Evolutionary conservation across 2,329 filamentous ascomycete genomes (phyloP).

Genomic region (Achaetomium macrosporum): DNA sequence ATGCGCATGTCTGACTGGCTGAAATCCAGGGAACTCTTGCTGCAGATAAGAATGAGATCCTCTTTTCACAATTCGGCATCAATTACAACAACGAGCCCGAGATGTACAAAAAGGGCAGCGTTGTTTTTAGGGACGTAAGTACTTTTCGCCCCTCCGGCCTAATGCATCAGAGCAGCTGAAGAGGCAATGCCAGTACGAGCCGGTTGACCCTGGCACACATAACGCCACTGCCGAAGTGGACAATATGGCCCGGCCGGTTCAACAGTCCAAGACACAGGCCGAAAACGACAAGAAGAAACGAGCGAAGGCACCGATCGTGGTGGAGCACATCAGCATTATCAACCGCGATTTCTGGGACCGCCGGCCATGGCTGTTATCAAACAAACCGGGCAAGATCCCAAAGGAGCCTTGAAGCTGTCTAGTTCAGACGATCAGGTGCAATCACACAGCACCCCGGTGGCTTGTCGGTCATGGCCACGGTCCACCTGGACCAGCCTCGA

Average conservation of each 20-base stretch:
- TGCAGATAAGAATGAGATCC: conserved; percentile 89
- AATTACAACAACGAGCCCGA: conserved; percentile 98
- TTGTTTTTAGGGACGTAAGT: conserved; percentile 74
- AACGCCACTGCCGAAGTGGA: conserved; percentile 43
- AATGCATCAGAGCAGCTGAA: background rate
- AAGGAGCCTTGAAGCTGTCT: conserved; percentile 42
- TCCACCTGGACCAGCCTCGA: background rate
- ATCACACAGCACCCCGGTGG: background rate
- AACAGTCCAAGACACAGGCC: conserved; percentile 69
- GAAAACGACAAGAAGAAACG: conserved; percentile 79
- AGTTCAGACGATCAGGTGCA: background rate
- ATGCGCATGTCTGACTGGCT: background rate
- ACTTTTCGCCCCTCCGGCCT: background rate
- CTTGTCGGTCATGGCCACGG: background rate
- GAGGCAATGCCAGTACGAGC: conserved; percentile 52
- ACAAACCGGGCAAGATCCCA: conserved; percentile 65
- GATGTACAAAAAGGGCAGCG: conserved; percentile 88
- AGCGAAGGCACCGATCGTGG: conserved; percentile 71
- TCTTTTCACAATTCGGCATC: conserved; percentile 81
- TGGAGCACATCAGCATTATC: conserved; percentile 90
- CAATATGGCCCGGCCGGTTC: conserved; percentile 44
- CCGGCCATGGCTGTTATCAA: conserved; percentile 76
- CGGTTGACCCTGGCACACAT: conserved; percentile 54
- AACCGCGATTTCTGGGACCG: conserved; percentile 89
- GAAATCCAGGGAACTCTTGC: conserved; percentile 66